Percentiles rank a stretch among this genome's conserved stretches.
phyloP scores from a whole-genome alignment of 352 stramenopile species.

The Globisporangium middletonii region DNA sequence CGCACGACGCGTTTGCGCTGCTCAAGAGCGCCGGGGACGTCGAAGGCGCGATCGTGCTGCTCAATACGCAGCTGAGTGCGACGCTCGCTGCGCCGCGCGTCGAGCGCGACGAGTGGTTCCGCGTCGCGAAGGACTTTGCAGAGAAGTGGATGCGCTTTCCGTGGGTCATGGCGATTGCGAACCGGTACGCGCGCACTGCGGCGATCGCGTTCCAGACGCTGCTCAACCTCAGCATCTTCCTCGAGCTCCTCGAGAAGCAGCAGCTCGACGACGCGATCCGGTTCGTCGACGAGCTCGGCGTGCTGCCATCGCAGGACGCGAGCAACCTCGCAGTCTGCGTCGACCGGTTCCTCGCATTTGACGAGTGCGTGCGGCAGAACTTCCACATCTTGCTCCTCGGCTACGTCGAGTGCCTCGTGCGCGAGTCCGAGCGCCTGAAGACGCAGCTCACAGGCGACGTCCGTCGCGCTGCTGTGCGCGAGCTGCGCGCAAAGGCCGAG shows the following conservation, averaged over 20 bases:
- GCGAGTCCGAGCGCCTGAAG: slow-evolving; percentile 76
- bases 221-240: slow-evolving; percentile 82
- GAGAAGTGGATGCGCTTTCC: slow-evolving; percentile 86
- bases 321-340: slow-evolving; percentile 59
- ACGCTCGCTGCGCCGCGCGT: slow-evolving; percentile 46
- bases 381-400: slow-evolving; percentile 81
- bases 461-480: slow-evolving; percentile 32
- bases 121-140: slow-evolving; percentile 75
- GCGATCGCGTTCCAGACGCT: slow-evolving; percentile 82
- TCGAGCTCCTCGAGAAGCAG: slow-evolving; percentile 80
- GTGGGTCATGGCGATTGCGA: slow-evolving; percentile 72
- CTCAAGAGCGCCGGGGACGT: slow-evolving; percentile 78
- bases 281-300: slow-evolving; percentile 75
- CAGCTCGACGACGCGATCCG: slow-evolving; percentile 77
- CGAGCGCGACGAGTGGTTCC: slow-evolving; percentile 80
- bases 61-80: slow-evolving; percentile 69
- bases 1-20: slow-evolving; percentile 69
- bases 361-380: slow-evolving; percentile 77
- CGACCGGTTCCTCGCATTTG: slow-evolving; percentile 79
- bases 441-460: slow-evolving; percentile 53
- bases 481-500: slow-evolving; percentile 72
- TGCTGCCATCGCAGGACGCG: slow-evolving; percentile 61
- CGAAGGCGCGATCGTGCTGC: slow-evolving; percentile 57
- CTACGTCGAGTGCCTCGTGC: slow-evolving; percentile 85
- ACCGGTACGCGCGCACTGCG: slow-evolving; percentile 57